Conservation (phyloP, 345 rosid species). For the Populus alba region DNA sequence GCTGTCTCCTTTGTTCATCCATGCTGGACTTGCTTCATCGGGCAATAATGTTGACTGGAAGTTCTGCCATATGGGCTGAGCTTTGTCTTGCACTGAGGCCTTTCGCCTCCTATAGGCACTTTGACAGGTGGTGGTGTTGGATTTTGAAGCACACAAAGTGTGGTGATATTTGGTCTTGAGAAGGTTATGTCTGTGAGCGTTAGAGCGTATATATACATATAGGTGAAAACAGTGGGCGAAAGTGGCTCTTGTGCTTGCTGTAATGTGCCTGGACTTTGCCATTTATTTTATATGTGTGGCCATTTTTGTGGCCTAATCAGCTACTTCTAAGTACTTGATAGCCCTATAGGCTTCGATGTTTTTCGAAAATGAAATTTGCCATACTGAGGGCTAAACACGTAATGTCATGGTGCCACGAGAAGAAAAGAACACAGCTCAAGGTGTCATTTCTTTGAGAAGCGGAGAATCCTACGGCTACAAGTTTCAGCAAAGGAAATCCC, state of each 20-base stretch:
- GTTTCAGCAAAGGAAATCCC: conserved; percentile 22
- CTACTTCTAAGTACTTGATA: neutral
- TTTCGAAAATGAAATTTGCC: neutral
- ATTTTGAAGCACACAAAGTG: neutral
- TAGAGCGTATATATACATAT: neutral
- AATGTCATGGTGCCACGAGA: neutral
- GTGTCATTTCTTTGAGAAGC: conserved; percentile 13
- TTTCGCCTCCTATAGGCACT: neutral
- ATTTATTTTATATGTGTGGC: neutral
- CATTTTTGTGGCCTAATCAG: conserved; percentile 9
- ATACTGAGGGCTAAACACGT: neutral
- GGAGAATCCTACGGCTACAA: conserved; percentile 23
- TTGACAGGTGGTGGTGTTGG: neutral
- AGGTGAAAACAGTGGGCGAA: neutral
- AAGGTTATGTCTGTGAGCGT: neutral
- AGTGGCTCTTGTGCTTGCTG: neutral
- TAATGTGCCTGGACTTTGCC: conserved; percentile 10
- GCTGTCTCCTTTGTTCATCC: conserved; percentile 73
- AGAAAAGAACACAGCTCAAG: neutral
- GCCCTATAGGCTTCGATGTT: neutral
- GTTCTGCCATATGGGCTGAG: conserved; percentile 2
- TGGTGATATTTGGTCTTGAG: neutral
- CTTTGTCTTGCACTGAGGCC: neutral
- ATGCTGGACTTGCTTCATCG: conserved; percentile 38
- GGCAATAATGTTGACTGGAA: conserved; percentile 40